Evolutionary conservation across 2,329 filamentous ascomycete genomes (phyloP), one percentile per base, ranked within the genome.

Genomic region (Thyridium curvatum): DNA sequence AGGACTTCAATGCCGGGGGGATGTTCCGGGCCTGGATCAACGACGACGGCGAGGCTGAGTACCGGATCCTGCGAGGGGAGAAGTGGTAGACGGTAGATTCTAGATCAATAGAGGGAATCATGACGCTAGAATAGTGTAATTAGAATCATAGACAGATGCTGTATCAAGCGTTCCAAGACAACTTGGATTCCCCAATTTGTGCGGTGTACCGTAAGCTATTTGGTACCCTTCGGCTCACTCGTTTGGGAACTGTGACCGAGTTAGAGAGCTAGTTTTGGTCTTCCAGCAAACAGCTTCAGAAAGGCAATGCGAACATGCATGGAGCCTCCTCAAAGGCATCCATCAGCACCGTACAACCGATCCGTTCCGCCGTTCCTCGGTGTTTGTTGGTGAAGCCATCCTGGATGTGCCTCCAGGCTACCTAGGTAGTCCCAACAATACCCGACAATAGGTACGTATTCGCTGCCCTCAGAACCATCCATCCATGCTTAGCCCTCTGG

Each of bases 291-390:
- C 84, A 95, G 89, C 63, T 90, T 83, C 64, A 89, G 85, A 69
- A 96, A 91, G 8, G 86, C 90, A 58, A 98, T 97, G 53, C 91
- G 91, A 40, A 97, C 93, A 54, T n/a, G n/a, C n/a, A n/a, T n/a
- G n/a, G n/a, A n/a, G n/a, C n/a, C n/a, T 93, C 91, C 66, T 98
- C 91, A 47, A 98, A 97, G 49, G 98, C 91, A 37, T 87, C 93
- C 34, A 98, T 73, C 55, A 98, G 77, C 48, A 95, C 86, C 18
- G 88, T 93, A 62, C 93, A 97, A 51, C 91, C 93, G 55, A 98
- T 97, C 46, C n/a, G n/a, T n/a, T n/a, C 93, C 93, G 44, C 88
- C 90, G 66, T 97, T 97, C 54, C 93, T 77, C 47, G 93, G 89
- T 16, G 91, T 88, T 71, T 87, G n/a, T n/a, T n/a, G n/a, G n/a